Evolutionary conservation across 2,329 filamentous ascomycete genomes (phyloP).

Genomic region (Proliferodiscus dingleyae): DNA sequence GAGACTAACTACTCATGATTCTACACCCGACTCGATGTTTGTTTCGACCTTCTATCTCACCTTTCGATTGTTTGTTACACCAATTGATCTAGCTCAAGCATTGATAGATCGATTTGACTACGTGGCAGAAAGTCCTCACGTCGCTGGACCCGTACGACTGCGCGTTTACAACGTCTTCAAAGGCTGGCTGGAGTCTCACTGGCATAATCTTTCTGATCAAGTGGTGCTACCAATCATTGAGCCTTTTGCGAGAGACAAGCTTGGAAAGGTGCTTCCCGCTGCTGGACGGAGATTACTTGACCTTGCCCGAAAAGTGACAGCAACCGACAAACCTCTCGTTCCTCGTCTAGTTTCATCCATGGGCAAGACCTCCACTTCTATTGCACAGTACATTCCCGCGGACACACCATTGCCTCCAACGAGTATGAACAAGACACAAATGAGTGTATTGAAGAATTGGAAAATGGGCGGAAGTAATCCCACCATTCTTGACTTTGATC

Average conservation of each 20-base stretch:
- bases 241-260: slow-evolving; percentile 70
- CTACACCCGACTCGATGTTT: slow-evolving; percentile 86
- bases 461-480: slow-evolving; percentile 66
- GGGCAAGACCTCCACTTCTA: slow-evolving; percentile 77
- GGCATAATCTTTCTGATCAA: slow-evolving; percentile 77
- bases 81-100: slow-evolving; percentile 69
- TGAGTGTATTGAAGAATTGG: slow-evolving; percentile 66
- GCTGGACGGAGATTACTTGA: slow-evolving; percentile 79
- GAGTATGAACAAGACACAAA: slow-evolving; percentile 70
- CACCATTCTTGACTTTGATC: slow-evolving; percentile 83
- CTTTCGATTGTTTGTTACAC: slow-evolving; percentile 87
- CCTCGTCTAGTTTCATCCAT: slow-evolving; percentile 81
- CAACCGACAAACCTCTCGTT: slow-evolving; percentile 68
- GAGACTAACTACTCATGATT: slow-evolving; percentile 85
- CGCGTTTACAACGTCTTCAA: slow-evolving; percentile 97
- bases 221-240: slow-evolving; percentile 71
- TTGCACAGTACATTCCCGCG: slow-evolving; percentile 63
- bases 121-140: slow-evolving; percentile 69
- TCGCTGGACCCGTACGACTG: slow-evolving; percentile 76
- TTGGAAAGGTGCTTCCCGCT: slow-evolving; percentile 64
- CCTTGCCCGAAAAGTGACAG: slow-evolving; percentile 71
- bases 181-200: slow-evolving; percentile 94
- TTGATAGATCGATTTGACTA: slow-evolving; percentile 93
- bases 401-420: slow-evolving; percentile 69
- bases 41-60: slow-evolving; percentile 95